Percentiles rank a stretch among this genome's conserved stretches.
Conservation (phyloP, 306 rosid genomes). For the Styphnolobium japonicum region DNA sequence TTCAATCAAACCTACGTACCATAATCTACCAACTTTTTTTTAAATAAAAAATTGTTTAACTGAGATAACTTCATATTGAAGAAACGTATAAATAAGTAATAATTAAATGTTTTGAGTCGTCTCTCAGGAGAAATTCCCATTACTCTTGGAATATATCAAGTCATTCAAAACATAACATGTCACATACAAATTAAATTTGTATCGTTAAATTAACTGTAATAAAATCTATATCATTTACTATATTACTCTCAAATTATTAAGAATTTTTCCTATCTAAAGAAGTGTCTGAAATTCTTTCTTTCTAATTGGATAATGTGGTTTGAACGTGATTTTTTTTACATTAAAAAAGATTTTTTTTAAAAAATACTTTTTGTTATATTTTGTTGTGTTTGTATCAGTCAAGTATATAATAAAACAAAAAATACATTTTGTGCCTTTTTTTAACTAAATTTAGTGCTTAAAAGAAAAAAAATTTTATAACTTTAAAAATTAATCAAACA, state of each 20-base stretch:
- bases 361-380: too few relatives aligned
- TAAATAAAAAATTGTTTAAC: neutral
- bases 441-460: too few relatives aligned
- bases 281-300: neutral
- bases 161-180: neutral
- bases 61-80: neutral
- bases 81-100: neutral
- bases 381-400: too few relatives aligned
- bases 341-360: too few relatives aligned
- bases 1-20: neutral
- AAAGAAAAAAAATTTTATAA: too few relatives aligned
- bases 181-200: too few relatives aligned
- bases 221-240: too few relatives aligned
- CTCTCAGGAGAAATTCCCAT: neutral
- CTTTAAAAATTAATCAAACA: too few relatives aligned
- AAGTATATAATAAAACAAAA: too few relatives aligned
- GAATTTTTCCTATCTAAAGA: neutral
- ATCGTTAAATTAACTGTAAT: too few relatives aligned
- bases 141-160: neutral
- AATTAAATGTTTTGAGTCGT: neutral
- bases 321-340: too few relatives aligned
- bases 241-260: neutral
- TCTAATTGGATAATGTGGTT: neutral
- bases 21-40: neutral
- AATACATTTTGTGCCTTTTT: too few relatives aligned